Evolutionary conservation across 78 protist species (phyloP), one percentile per base, ranked within the genome.

Genomic region (Planoprotostelium fungivorum): DNA sequence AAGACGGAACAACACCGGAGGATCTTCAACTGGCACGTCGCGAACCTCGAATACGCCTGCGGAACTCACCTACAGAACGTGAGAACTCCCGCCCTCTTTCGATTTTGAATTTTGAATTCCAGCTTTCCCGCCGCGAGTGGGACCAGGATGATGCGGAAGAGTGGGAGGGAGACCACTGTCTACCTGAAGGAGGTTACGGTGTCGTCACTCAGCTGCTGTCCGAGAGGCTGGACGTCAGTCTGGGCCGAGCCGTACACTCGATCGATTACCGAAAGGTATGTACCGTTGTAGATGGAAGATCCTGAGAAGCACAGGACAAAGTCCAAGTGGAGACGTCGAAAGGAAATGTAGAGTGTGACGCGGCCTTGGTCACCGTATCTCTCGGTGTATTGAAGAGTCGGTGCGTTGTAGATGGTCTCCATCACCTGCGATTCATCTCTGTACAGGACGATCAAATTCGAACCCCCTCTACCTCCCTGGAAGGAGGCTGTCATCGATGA

Each of bases 1-100:
- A 16, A 51, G 16, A 16, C 5, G 5, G 16, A 85, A 25, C 16
- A 85, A 5, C 5, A 85, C 73, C 73, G 16, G 37, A 34, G 84
- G 10, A 5, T 87, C 5, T 84, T 92, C 10, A n/a, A 92, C 0
- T 92, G 94, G 94, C 91, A 92, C 84, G 29, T 86, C 29, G 90
- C 94, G 83, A 92, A 92, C 88, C 39, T 92, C 83, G 94, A 92
- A 87, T 92, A 88, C 31, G 94, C 89, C 31, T 92, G 91, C 88
- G 94, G 90, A 9, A 51, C 92, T 5, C 0, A 10, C 0, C 88
- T 88, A 16, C 36, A 85, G n/a, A 5, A 85, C 35, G 73, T 51
- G 73, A 51, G 5, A 25, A 25, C 73, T 51, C 5, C 16, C 16
- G 5, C 73, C 16, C 31, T 51, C 16, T 51, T 5, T 51, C 5